Evolutionary conservation across 2,329 filamentous ascomycete genomes (phyloP).

Genomic region (Phyllosticta citrichinensis): DNA sequence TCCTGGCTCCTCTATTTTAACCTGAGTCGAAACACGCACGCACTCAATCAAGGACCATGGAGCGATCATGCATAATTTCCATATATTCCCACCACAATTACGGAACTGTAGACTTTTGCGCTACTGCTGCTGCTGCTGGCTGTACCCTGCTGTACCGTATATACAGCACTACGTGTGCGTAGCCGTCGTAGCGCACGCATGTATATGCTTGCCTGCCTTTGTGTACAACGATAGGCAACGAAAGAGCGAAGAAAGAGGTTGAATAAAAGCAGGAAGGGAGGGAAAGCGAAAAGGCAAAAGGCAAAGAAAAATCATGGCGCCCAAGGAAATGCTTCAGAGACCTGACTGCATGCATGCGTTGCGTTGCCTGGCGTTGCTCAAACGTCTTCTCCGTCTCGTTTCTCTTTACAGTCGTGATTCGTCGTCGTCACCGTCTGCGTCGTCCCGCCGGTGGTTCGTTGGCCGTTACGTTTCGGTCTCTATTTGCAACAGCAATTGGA

Average conservation of each 20-base stretch:
- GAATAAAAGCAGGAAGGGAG: not conserved
- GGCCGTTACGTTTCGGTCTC: not conserved
- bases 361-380: not conserved
- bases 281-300: not conserved
- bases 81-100: too few species aligned
- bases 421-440: not conserved
- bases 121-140: too few species aligned
- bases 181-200: too few species aligned
- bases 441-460: not conserved
- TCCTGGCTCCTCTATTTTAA: too few species aligned
- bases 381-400: not conserved
- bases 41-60: too few species aligned
- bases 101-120: too few species aligned
- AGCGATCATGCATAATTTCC: too few species aligned
- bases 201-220: too few species aligned
- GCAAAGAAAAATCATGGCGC: not conserved
- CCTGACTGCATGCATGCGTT: not conserved
- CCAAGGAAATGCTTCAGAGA: not conserved
- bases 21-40: too few species aligned
- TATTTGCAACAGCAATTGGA: not conserved
- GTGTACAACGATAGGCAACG: not conserved
- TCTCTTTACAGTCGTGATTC: not conserved
- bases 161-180: too few species aligned
- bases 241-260: not conserved
- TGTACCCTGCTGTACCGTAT: too few species aligned